Conservation (phyloP, 805 yeast genomes). For the Millerozyma miso region DNA sequence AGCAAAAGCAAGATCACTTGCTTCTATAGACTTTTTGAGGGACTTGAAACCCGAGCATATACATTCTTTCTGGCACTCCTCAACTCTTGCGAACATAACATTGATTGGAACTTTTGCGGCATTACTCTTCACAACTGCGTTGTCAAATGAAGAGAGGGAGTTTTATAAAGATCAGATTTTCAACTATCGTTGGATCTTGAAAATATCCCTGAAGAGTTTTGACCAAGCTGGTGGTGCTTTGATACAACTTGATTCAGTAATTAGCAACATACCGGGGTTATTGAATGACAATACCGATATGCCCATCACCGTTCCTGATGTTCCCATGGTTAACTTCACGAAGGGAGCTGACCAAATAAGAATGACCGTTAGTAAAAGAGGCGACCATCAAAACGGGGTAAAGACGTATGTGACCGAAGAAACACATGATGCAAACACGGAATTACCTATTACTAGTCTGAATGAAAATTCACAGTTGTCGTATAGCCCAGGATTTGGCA, state of each 20-base stretch:
- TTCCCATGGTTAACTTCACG: slow-evolving; percentile 12
- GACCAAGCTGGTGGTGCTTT: slow-evolving; percentile 76
- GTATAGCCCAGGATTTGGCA: neutral
- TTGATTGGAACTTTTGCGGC: slow-evolving; percentile 88
- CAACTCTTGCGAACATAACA: slow-evolving; percentile 73
- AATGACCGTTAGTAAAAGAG: neutral
- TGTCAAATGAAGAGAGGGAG: slow-evolving; percentile 56
- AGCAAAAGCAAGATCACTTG: slow-evolving; percentile 74
- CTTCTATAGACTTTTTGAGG: slow-evolving; percentile 76
- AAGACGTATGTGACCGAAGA: too few relatives aligned
- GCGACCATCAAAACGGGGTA: neutral
- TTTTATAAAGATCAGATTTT: slow-evolving; percentile 64
- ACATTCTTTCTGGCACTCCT: slow-evolving; percentile 86
- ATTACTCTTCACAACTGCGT: slow-evolving; percentile 65
- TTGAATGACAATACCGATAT: slow-evolving; percentile 35
- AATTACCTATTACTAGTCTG: too few relatives aligned
- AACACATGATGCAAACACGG: too few relatives aligned
- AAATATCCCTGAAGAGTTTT: slow-evolving; percentile 71
- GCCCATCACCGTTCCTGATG: slow-evolving; percentile 34
- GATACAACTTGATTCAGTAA: slow-evolving; percentile 62
- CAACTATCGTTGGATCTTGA: slow-evolving; percentile 72
- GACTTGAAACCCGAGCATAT: slow-evolving; percentile 77
- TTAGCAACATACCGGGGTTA: slow-evolving; percentile 73
- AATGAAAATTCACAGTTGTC: neutral
- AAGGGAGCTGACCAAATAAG: neutral